phyloP scores from a whole-genome alignment of 441 rosid genomes.

The Erodium chrysanthum region DNA sequence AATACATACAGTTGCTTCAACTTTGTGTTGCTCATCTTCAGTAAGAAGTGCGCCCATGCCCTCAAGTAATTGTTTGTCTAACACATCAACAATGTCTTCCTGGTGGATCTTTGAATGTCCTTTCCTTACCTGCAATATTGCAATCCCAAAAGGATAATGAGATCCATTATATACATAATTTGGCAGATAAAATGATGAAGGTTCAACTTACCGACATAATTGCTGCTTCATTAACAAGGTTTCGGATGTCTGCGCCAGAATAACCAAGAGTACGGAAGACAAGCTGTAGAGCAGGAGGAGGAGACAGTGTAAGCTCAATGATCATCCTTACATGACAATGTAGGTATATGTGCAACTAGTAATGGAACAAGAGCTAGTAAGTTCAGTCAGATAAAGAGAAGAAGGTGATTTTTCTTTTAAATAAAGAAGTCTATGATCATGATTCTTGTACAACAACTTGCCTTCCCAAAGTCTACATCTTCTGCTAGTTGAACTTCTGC shows the following conservation, averaged over 20 bases:
- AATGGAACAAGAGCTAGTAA: too few relatives aligned
- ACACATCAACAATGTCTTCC: conserved; percentile 82
- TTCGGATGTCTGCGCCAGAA: conserved; percentile 94
- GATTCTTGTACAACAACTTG: conserved; percentile 19
- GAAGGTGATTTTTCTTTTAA: too few relatives aligned
- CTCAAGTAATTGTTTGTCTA: conserved; percentile 96
- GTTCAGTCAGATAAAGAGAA: too few relatives aligned
- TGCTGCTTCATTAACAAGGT: conserved; percentile 95
- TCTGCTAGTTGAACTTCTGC: conserved; percentile 71
- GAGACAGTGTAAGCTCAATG: background rate
- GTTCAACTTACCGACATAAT: conserved; percentile 79
- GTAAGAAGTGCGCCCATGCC: conserved; percentile 98
- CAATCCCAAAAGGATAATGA: too few relatives aligned
- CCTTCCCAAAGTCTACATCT: conserved; percentile 79
- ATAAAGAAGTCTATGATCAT: too few relatives aligned
- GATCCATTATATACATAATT: too few relatives aligned
- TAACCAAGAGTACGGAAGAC: conserved; percentile 91
- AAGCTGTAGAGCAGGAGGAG: conserved; percentile 46
- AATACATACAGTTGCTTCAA: conserved; percentile 65
- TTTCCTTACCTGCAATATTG: conserved; percentile 60
- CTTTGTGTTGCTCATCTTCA: conserved; percentile 90
- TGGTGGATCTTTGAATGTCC: conserved; percentile 71
- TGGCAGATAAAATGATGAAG: background rate
- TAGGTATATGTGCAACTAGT: too few relatives aligned
- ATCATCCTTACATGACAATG: too few relatives aligned